These are phyloP conservation scores for Clathrus columnatus DNA, from an alignment of 768 basidiomycete species.

Conservation along the genomic window DNA sequence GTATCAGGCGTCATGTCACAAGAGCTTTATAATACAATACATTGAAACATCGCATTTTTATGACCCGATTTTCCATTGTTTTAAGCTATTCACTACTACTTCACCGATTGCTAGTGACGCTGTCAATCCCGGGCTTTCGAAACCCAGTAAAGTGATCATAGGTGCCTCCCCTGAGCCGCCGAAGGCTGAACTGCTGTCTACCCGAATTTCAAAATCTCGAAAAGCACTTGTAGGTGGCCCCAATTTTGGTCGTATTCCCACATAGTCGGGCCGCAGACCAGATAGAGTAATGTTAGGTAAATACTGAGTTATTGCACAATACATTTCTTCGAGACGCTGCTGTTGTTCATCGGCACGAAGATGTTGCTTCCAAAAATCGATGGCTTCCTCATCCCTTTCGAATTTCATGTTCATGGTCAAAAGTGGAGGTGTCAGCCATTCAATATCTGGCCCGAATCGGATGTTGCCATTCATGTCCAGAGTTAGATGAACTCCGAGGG, in stretches of 20 bases:
- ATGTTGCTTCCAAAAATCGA: constrained; percentile 70
- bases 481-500: constrained; percentile 87
- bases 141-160: constrained; percentile 82
- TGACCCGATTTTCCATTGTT: not conserved
- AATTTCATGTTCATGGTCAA: constrained; percentile 18
- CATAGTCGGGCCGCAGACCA: constrained; percentile 72
- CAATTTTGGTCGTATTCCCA: constrained; percentile 84
- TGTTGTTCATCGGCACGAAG: constrained; percentile 56
- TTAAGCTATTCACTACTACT: constrained; percentile 47
- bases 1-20: not conserved
- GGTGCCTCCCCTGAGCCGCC: constrained; percentile 22
- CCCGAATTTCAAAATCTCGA: constrained; percentile 73
- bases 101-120: constrained; percentile 82
- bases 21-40: not conserved
- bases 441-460: constrained; percentile 87
- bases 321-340: constrained; percentile 46
- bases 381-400: constrained; percentile 31
- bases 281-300: constrained; percentile 52
- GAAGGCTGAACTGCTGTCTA: constrained; percentile 45
- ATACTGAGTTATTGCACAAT: constrained; percentile 63
- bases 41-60: too few species aligned
- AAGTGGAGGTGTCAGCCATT: constrained; percentile 58
- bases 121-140: constrained; percentile 91
- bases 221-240: constrained; percentile 65
- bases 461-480: constrained; percentile 78